These are phyloP conservation scores for Ceratocystis diversiconidia DNA, from an alignment of 2,329 filamentous ascomycete genomes.

Conservation along the genomic window DNA sequence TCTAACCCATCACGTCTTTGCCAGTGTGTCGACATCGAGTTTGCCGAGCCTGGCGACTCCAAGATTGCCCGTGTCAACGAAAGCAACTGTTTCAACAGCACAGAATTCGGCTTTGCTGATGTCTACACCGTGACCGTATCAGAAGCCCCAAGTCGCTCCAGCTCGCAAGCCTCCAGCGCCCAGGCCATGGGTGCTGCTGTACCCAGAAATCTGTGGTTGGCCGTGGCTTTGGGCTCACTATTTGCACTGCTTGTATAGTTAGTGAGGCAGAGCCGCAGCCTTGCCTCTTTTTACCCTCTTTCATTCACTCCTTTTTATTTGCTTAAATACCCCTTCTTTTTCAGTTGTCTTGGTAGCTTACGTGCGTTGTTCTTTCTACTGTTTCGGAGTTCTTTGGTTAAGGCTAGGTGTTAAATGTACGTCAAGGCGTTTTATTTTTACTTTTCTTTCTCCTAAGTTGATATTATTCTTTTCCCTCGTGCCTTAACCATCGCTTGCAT, in stretches of 20 bases:
- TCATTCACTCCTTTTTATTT: background rate
- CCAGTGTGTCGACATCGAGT: slow-evolving; percentile 89
- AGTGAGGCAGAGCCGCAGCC: background rate
- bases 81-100: slow-evolving; percentile 81
- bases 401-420: background rate
- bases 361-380: background rate
- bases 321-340: background rate
- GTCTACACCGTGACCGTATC: slow-evolving; percentile 55
- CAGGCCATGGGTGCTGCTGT: background rate
- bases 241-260: slow-evolving; percentile 1
- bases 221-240: background rate
- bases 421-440: background rate
- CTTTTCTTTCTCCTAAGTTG: too few species aligned
- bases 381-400: background rate
- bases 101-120: slow-evolving; percentile 58
- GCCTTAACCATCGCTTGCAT: too few species aligned
- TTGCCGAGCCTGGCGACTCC: slow-evolving; percentile 60
- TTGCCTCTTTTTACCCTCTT: background rate
- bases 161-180: slow-evolving; percentile 25
- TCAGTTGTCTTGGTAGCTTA: background rate
- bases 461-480: too few species aligned
- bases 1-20: too few species aligned
- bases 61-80: slow-evolving; percentile 57
- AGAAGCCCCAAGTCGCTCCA: slow-evolving; percentile 27
- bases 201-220: background rate